phyloP scores from a whole-genome alignment of 371 early-diverging fungal genomes.

The Chytridium lagenaria region DNA sequence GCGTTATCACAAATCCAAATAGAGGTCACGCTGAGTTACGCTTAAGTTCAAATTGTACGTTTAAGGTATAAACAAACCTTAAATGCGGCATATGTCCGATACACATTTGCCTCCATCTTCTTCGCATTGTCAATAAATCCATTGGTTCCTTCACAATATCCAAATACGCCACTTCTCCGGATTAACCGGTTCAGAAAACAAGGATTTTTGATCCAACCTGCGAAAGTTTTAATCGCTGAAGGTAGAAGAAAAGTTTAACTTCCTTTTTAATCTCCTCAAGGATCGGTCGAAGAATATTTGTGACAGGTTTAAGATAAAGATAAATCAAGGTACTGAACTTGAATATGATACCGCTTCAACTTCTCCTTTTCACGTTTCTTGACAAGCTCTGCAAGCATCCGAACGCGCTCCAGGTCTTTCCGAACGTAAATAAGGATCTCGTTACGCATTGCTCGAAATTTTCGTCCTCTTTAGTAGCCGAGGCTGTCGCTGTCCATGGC shows the following conservation, averaged over 20 bases:
- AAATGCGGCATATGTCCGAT: constrained; percentile 66
- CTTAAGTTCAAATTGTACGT: not conserved
- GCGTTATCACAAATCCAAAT: constrained; percentile 78
- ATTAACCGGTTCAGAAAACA: constrained; percentile 75
- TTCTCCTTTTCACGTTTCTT: constrained; percentile 88
- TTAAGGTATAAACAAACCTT: constrained; percentile 70
- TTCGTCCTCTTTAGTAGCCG: constrained; percentile 80
- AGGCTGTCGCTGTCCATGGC: constrained; percentile 92
- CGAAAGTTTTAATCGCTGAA: not conserved
- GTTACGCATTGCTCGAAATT: constrained; percentile 71
- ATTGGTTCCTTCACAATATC: constrained; percentile 77
- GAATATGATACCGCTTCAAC: constrained; percentile 64
- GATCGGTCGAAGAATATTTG: constrained; percentile 63
- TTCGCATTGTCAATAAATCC: constrained; percentile 69
- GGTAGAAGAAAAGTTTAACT: no score
- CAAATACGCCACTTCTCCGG: constrained; percentile 77
- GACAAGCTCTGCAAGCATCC: constrained; percentile 84
- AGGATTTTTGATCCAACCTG: constrained; percentile 54
- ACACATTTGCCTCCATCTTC: constrained; percentile 66
- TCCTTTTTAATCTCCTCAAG: constrained; percentile 73
- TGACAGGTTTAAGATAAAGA: constrained; percentile 77
- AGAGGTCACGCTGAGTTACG: constrained; percentile 64
- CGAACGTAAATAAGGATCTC: constrained; percentile 66
- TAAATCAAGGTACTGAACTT: constrained; percentile 73
- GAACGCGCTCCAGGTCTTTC: constrained; percentile 85